Evolutionary conservation across 768 basidiomycete species (phyloP), one percentile per base, ranked within the genome.

Genomic region (Trametes villosa): DNA sequence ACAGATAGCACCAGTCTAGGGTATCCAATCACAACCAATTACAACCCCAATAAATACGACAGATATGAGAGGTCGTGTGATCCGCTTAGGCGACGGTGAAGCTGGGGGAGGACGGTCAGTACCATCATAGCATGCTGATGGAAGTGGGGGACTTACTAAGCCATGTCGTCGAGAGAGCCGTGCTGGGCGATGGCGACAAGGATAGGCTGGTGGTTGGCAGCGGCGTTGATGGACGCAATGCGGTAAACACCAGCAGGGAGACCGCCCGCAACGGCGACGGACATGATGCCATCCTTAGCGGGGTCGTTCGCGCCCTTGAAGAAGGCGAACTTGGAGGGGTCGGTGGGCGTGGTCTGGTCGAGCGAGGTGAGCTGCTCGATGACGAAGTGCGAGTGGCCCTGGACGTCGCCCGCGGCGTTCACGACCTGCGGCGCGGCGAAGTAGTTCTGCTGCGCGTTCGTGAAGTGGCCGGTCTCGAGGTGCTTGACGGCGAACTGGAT

Each of bases 341-440:
- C 76, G 34, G 78, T 76, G 31, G 78, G 68, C 1, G 68, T 68
- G n/a, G 79, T 79, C 57, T 78, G 74, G n/a, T 70, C 70, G 36
- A 86, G 61, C 5, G 79, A 73, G 44, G 64, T 45, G 65, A 87
- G 69, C 59, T 60, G 34, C 71, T 87, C 79, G 59, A 87, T 68
- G 47, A 82, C 82, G 67, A 87, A 74, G 74, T 87, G 86, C 8
- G 78, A 78, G 76, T 86, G 84, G 52, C 86, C 87, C 41, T 74
- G 61, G 69, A 84, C 78, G 54, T 71, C 63, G 27, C 80, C 80
- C 31, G 74, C 59, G 0, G 18, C 65, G 70, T 85, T 77, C 34
- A 83, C 67, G 48, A 75, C 75, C 71, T 84, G 82, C 1, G 88
- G 88, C 11, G 85, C 80, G 26, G 78, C 68, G 60, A 81, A 79